Conservation (phyloP, 805 yeast genomes). For the Wickerhamiella bombiphila region DNA sequence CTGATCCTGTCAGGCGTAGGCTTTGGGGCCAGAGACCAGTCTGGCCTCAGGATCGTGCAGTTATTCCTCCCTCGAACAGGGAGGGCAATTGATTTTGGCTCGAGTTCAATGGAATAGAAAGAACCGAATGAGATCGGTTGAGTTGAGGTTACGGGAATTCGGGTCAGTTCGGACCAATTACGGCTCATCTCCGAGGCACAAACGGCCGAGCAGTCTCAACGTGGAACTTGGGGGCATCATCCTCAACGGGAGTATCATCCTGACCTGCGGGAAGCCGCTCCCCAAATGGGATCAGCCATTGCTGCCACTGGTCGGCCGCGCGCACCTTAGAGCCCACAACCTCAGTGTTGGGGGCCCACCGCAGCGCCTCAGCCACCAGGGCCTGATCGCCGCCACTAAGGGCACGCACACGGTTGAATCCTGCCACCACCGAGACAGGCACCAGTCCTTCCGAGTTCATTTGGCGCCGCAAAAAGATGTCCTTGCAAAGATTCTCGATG, state of each 20-base stretch:
- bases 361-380: slow-evolving; percentile 41
- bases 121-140: no score
- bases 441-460: slow-evolving; percentile 70
- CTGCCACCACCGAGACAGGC: slow-evolving; percentile 44
- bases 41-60: no score
- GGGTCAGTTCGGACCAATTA: no score
- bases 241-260: slow-evolving; percentile 24
- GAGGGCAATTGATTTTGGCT: no score
- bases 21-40: no score
- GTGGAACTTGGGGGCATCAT: slow-evolving; percentile 20
- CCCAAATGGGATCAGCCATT: slow-evolving; percentile 52
- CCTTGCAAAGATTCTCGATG: slow-evolving; percentile 73
- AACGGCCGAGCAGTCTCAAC: slow-evolving; percentile 26
- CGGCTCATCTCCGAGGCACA: slow-evolving; percentile 20
- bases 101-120: no score
- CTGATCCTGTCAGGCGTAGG: no score
- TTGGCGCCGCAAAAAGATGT: slow-evolving; percentile 63
- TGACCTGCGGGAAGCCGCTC: slow-evolving; percentile 34
- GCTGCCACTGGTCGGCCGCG: slow-evolving; percentile 40
- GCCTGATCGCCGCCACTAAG: slow-evolving; percentile 42
- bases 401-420: slow-evolving; percentile 62
- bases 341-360: slow-evolving; percentile 39
- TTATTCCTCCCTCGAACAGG: no score
- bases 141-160: no score
- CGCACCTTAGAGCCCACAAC: slow-evolving; percentile 43